A percentile compares a stretch with the other conserved stretches of the same genome.
These are phyloP conservation scores for Colletotrichum magnum DNA, from an alignment of 2,329 filamentous ascomycete species.

Conservation along the genomic window DNA sequence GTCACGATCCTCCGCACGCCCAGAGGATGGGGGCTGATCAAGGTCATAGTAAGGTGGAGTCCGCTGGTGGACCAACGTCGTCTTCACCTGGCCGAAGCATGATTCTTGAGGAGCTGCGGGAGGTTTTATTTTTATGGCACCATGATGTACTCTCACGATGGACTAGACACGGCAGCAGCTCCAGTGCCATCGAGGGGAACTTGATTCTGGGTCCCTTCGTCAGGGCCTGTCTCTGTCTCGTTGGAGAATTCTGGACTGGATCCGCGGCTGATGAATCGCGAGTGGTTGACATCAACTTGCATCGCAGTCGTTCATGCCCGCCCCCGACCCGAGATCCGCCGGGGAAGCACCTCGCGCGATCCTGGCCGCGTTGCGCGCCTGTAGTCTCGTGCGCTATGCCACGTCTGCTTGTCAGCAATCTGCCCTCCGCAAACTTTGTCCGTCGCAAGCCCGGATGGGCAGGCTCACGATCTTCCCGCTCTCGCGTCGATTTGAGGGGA, in stretches of 20 bases:
- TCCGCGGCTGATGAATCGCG: slow-evolving; percentile 28
- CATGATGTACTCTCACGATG: not conserved
- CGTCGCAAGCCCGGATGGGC: slow-evolving; percentile 31
- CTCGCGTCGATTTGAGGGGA: slow-evolving; percentile 37
- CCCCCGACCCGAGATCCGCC: slow-evolving; percentile 38
- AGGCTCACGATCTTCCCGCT: slow-evolving; percentile 39
- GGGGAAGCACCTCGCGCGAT: slow-evolving; percentile 39
- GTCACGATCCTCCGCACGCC: slow-evolving; percentile 33
- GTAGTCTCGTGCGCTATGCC: slow-evolving; percentile 36
- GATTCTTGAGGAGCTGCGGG: slow-evolving; percentile 14
- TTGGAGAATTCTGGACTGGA: not conserved
- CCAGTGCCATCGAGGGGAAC: not conserved
- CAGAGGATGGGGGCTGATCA: slow-evolving; percentile 33
- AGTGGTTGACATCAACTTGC: slow-evolving; percentile 36
- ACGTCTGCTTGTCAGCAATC: slow-evolving; percentile 37
- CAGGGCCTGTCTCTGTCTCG: slow-evolving; percentile 17
- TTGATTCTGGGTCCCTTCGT: not conserved
- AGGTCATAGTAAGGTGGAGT: slow-evolving; percentile 24
- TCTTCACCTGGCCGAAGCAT: slow-evolving; percentile 20
- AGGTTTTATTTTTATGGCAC: slow-evolving; percentile 17
- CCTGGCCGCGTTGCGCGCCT: slow-evolving; percentile 36
- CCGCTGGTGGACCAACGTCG: slow-evolving; percentile 30
- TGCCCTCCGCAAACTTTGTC: slow-evolving; percentile 40
- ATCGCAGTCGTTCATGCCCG: slow-evolving; percentile 37
- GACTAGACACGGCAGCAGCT: not conserved